These are phyloP conservation scores for Eucalyptus globulus DNA, from an alignment of 345 rosid species.

Conservation along the genomic window DNA sequence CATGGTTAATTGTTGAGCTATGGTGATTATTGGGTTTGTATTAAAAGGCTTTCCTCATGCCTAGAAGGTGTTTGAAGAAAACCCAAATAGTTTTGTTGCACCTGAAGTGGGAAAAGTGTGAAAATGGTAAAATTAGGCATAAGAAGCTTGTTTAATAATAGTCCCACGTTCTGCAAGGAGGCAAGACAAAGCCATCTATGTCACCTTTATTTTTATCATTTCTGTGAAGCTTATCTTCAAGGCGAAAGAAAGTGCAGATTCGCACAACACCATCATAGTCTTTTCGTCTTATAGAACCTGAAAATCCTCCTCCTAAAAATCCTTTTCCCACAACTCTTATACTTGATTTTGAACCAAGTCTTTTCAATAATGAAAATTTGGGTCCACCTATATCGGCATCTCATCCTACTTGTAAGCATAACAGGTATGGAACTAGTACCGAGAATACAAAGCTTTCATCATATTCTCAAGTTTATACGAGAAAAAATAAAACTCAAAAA, in stretches of 20 bases:
- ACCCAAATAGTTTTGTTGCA: no score
- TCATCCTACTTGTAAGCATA: background rate
- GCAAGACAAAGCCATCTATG: background rate
- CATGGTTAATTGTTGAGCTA: no score
- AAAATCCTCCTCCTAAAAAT: background rate
- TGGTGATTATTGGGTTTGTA: no score
- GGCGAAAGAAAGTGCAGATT: background rate
- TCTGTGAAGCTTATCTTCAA: background rate
- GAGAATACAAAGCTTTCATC: background rate
- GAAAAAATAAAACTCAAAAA: background rate
- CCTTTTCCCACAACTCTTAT: background rate
- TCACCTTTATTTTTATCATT: background rate
- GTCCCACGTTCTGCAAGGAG: no score
- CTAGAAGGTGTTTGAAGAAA: no score
- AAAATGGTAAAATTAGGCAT: no score
- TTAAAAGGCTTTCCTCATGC: no score
- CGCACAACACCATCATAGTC: background rate
- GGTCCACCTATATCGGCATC: background rate
- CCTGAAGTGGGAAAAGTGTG: no score
- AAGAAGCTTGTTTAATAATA: no score
- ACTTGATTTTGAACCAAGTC: background rate
- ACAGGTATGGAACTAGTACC: background rate
- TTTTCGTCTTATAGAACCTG: background rate
- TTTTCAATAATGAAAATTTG: background rate
- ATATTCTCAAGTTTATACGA: background rate